phyloP scores from a whole-genome alignment of 495 filamentous ascomycete genomes.

The Hypoxylon fragiforme region DNA sequence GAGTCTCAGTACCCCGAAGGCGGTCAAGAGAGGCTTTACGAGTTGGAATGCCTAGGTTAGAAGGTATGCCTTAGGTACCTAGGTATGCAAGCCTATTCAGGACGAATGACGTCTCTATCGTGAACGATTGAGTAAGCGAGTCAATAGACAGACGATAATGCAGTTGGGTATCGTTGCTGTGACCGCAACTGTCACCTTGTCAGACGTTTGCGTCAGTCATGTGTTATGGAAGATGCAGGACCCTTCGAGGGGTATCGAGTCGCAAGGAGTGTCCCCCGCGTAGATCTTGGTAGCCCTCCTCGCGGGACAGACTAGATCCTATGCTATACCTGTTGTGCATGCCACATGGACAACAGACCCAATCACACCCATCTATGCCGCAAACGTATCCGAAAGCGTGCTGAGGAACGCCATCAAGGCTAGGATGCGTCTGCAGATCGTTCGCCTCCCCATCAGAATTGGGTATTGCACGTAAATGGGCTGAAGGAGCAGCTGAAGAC shows the following conservation, averaged over 20 bases:
- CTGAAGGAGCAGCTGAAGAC: constrained; percentile 24
- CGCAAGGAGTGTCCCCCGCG: constrained; percentile 31
- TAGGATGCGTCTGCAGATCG: constrained; percentile 30
- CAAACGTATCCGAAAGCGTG: constrained; percentile 34
- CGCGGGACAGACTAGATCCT: constrained; percentile 22
- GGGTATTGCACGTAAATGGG: constrained; percentile 24
- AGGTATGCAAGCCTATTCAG: not conserved
- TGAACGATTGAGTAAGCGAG: not conserved
- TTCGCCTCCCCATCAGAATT: constrained; percentile 17
- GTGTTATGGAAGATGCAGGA: constrained; percentile 33
- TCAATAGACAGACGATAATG: constrained; percentile 15
- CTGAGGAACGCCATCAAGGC: constrained; percentile 20
- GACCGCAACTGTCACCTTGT: constrained; percentile 25
- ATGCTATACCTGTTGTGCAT: constrained; percentile 30
- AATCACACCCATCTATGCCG: constrained; percentile 22
- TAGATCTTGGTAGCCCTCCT: constrained; percentile 34
- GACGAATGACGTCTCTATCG: constrained; percentile 1
- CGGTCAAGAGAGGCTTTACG: constrained; percentile 19
- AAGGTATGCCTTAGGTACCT: too few species aligned
- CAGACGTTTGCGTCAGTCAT: constrained; percentile 37
- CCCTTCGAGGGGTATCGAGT: constrained; percentile 29
- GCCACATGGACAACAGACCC: constrained; percentile 27
- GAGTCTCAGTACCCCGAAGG: constrained; percentile 22
- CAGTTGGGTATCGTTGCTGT: constrained; percentile 27
- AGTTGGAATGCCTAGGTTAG: too few species aligned